Evolutionary conservation across 2,329 filamentous ascomycete genomes (phyloP).

Genomic region (Talaromyces pinophilus): DNA sequence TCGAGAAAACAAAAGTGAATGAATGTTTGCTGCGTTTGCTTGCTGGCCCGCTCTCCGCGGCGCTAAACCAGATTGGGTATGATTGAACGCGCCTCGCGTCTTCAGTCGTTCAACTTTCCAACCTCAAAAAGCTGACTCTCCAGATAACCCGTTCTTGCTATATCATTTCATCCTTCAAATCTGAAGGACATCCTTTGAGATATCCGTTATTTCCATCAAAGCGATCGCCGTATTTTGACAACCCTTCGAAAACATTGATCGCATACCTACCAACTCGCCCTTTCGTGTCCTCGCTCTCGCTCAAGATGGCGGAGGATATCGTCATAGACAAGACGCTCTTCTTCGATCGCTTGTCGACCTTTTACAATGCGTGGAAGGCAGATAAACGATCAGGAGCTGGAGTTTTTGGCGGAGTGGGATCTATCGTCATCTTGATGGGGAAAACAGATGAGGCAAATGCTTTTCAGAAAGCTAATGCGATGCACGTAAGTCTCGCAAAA

Average conservation of each 20-base stretch:
- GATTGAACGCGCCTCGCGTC: constrained; percentile 24
- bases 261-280: background rate
- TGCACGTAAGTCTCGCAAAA: constrained; percentile 68
- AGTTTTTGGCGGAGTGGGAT: constrained; percentile 81
- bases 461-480: constrained; percentile 94
- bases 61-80: constrained; percentile 21
- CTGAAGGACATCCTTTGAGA: background rate
- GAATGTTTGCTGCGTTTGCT: constrained; percentile 18
- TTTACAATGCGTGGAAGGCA: constrained; percentile 91
- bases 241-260: background rate
- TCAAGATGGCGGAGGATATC: constrained; percentile 72
- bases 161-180: background rate
- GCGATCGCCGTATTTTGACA: background rate
- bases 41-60: background rate
- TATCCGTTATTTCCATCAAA: background rate
- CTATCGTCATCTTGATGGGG: constrained; percentile 87
- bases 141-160: background rate
- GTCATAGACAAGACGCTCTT: constrained; percentile 93
- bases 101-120: constrained; percentile 9
- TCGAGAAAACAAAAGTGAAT: background rate
- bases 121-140: constrained; percentile 4
- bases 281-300: constrained; percentile 2
- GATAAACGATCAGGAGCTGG: constrained; percentile 87
- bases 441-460: constrained; percentile 86
- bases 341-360: constrained; percentile 85